Evolutionary conservation across 2,329 filamentous ascomycete genomes (phyloP).

Genomic region (Ceratocystis alfenasii): DNA sequence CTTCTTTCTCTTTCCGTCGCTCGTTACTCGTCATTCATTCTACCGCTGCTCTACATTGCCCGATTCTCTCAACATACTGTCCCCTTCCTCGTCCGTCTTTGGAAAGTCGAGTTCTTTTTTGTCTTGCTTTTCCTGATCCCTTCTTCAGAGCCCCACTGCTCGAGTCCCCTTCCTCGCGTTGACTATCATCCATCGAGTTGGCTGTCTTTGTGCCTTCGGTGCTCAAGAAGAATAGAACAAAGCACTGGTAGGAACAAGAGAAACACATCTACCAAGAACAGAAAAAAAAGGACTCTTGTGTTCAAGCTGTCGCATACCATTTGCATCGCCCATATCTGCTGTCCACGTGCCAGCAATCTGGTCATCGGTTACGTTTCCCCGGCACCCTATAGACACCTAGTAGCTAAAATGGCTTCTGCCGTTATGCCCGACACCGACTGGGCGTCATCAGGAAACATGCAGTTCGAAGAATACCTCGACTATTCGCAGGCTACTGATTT

Average conservation of each 20-base stretch:
- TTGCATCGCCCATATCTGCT: no score
- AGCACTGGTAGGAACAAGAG: not conserved
- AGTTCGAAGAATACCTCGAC: slow-evolving; percentile 7
- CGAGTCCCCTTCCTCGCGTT: not conserved
- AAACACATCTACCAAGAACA: no score
- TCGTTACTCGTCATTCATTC: not conserved
- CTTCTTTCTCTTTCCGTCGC: slow-evolving; percentile 1
- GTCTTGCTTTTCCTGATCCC: not conserved
- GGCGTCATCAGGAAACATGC: slow-evolving; percentile 5
- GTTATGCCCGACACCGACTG: not conserved
- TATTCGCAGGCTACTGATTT: slow-evolving; percentile 10
- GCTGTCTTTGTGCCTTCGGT: no score
- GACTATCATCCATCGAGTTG: not conserved
- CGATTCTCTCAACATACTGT: not conserved
- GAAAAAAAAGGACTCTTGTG: no score
- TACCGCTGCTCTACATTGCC: not conserved
- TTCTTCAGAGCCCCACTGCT: not conserved
- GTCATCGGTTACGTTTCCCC: no score
- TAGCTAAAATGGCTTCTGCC: not conserved
- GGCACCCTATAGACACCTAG: no score
- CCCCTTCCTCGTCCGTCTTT: not conserved
- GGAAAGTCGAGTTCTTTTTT: not conserved
- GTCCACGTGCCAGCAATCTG: no score
- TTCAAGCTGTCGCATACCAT: no score
- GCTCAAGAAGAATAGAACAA: not conserved